Evolutionary conservation across 768 basidiomycete species (phyloP).

Genomic region (Jaapia argillacea): DNA sequence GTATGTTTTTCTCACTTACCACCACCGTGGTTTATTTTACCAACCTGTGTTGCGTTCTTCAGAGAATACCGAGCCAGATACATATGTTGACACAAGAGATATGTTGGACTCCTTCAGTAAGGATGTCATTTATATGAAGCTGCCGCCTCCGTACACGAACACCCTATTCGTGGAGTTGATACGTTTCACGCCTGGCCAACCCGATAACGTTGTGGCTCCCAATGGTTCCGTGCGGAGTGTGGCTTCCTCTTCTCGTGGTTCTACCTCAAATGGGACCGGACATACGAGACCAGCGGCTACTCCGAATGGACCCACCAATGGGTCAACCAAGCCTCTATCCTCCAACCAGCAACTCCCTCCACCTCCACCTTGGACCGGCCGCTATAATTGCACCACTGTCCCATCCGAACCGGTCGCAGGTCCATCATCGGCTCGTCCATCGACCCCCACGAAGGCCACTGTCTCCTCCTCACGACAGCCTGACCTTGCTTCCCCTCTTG

Average conservation of each 20-base stretch:
- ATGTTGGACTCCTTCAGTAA: slow-evolving; percentile 72
- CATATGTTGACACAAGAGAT: slow-evolving; percentile 60
- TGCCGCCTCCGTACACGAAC: slow-evolving; percentile 51
- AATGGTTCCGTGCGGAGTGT: slow-evolving; percentile 7
- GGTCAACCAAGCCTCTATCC: too few relatives aligned
- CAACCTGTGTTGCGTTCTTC: slow-evolving; percentile 9
- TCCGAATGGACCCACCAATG: too few relatives aligned
- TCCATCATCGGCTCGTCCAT: too few relatives aligned
- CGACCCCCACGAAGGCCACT: slow-evolving; percentile 19
- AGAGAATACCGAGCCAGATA: slow-evolving; percentile 40
- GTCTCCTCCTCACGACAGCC: slow-evolving; percentile 6
- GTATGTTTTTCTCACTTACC: slow-evolving; percentile 34
- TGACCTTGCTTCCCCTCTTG: slow-evolving; percentile 4
- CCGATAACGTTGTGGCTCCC: slow-evolving; percentile 25
- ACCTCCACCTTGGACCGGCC: slow-evolving; percentile 24
- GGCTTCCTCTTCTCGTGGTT: background rate
- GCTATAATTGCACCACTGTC: slow-evolving; percentile 20
- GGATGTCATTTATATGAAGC: slow-evolving; percentile 57
- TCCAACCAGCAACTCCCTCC: slow-evolving; percentile 20
- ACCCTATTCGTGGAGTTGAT: slow-evolving; percentile 73
- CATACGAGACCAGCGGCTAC: too few relatives aligned
- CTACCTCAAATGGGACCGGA: background rate
- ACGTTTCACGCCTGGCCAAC: slow-evolving; percentile 45
- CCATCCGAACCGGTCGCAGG: too few relatives aligned
- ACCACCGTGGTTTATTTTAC: slow-evolving; percentile 1